These are phyloP conservation scores for Pythium brassicae DNA, from an alignment of 352 stramenopile genomes.

Conservation along the genomic window DNA sequence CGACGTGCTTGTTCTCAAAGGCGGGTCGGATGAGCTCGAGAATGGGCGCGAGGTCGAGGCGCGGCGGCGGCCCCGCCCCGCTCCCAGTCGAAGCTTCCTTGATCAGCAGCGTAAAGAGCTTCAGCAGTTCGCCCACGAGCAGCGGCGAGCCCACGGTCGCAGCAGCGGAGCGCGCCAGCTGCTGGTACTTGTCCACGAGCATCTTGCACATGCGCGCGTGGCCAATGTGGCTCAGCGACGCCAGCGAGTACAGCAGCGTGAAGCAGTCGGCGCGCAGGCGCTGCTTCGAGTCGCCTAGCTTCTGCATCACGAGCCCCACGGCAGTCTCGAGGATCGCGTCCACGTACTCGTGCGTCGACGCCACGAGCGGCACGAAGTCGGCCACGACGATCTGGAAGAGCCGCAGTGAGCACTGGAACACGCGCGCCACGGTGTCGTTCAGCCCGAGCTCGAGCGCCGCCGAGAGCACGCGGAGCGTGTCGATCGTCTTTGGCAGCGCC, in stretches of 20 bases:
- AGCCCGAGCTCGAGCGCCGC: slow-evolving; percentile 60
- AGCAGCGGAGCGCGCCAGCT: slow-evolving; percentile 24
- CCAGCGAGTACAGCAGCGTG: slow-evolving; percentile 60
- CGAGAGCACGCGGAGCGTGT: slow-evolving; percentile 53
- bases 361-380: slow-evolving; percentile 64
- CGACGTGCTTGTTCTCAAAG: slow-evolving; percentile 82
- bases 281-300: slow-evolving; percentile 76
- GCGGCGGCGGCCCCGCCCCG: not conserved
- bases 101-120: slow-evolving; percentile 63
- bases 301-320: slow-evolving; percentile 58
- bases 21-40: slow-evolving; percentile 40
- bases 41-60: slow-evolving; percentile 35
- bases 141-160: slow-evolving; percentile 42
- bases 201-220: slow-evolving; percentile 61
- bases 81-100: slow-evolving; percentile 22
- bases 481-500: slow-evolving; percentile 44
- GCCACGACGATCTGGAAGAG: slow-evolving; percentile 64
- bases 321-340: slow-evolving; percentile 62
- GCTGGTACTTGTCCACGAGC: slow-evolving; percentile 52
- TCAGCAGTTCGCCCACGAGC: slow-evolving; percentile 51
- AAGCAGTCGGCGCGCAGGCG: slow-evolving; percentile 67
- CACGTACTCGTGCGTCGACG: slow-evolving; percentile 37
- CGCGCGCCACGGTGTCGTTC: slow-evolving; percentile 70
- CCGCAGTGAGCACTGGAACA: slow-evolving; percentile 75
- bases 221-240: slow-evolving; percentile 50